Base-by-base conservation (phyloP, 305 asterid genomes). In the Plantago coronopus region DNA sequence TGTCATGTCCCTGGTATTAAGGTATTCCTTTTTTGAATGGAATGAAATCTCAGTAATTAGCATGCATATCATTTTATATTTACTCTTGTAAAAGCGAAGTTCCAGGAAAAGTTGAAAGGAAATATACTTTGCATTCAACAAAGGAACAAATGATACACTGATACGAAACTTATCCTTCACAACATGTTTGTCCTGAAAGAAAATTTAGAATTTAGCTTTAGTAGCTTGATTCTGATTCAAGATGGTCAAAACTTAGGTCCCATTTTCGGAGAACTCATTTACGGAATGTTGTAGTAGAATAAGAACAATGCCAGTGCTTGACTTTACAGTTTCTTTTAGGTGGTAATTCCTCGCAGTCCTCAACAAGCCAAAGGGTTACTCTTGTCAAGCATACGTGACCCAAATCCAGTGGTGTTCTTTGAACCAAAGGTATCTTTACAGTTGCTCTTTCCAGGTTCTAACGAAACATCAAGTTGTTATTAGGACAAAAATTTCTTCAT, bases 1-100 rank as follows among this genome's bases (percentile, higher is more conserved):
- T 91, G 98, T 71, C 98, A 91, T 44, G 98, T 91, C 71, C 98
- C 98, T 57, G 98, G 98, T 64, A 81, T 91, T 64, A 91, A 91
- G 96, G 98, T 76, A 70, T 54, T 45, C 54, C 27, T 47, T 37
- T 59, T 37, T 21, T 54, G 34, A 48, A 48, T 55, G 34, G 17
- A 42, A 4, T 25, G 21, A 14, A 38, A 20, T 47, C 34, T 0
- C 7, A 27, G 14, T 74, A 47, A 46, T 8, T 18, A 2, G 17
- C 57, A 17, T 18, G 15, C 17, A 10, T 21, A 17, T 54, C 13
- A 13, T 55, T 60, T 16, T 57, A 47, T 31, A 34, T 15, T 7
- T 34, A 59, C 44, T 47, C 44, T 17, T 16, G 57, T 25, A 17
- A 62, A 3, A 51, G 37, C 23, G 29, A 13, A 21, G 57, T 5